These are phyloP conservation scores for Pseudodiploospora longispora DNA, from an alignment of 2,329 filamentous ascomycete genomes.

Conservation along the genomic window DNA sequence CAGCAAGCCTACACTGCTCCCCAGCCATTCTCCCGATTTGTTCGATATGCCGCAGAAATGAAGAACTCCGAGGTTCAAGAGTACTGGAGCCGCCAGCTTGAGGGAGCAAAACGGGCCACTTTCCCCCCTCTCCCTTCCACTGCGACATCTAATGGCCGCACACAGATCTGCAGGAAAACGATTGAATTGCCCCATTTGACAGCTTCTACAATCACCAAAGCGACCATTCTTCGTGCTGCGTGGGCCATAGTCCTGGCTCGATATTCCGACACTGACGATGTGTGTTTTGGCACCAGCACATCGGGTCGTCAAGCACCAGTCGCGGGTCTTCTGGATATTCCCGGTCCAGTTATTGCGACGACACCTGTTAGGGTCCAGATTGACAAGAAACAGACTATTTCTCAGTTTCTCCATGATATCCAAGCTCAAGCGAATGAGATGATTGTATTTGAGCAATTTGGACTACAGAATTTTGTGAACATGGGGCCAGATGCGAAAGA, in stretches of 20 bases:
- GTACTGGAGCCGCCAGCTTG: neutral
- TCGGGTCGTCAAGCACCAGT: conserved; percentile 15
- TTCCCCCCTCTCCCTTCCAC: neutral
- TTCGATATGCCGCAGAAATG: conserved; percentile 1
- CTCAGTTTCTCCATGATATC: neutral
- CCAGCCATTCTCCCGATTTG: neutral
- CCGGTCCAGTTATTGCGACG: conserved; percentile 16
- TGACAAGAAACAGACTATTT: conserved; percentile 2
- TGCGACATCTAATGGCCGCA: neutral
- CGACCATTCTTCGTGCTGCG: conserved; percentile 9
- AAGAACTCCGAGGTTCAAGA: neutral
- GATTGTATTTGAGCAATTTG: neutral
- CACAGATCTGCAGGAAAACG: neutral
- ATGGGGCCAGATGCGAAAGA: conserved; percentile 1
- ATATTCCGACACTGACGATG: conserved; percentile 25
- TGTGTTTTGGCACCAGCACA: conserved; percentile 9
- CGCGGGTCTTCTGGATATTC: conserved; percentile 11
- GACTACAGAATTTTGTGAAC: neutral
- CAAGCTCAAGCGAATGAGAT: neutral
- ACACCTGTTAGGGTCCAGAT: neutral
- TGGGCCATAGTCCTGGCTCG: conserved; percentile 23
- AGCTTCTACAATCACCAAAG: neutral
- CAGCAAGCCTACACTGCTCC: neutral
- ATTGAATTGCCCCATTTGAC: neutral
- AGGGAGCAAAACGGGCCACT: neutral